Evolutionary conservation across 176 grass and related monocot species (phyloP), one percentile per base, ranked within the genome.

Genomic region (Lolium rigidum): DNA sequence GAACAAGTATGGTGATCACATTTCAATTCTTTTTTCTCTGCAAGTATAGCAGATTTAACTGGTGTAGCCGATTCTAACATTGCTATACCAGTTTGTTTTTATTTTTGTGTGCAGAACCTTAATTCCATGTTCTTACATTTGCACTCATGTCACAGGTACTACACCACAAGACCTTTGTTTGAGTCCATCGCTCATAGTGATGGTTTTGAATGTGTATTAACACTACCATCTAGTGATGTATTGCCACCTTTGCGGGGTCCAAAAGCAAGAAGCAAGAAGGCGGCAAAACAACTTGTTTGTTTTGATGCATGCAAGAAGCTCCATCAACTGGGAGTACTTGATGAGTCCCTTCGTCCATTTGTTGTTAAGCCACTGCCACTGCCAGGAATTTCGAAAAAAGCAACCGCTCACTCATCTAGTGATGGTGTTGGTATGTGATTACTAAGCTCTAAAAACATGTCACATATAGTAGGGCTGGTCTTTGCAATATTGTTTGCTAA

Each of bases 261-360:
- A 54, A 89, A 88, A 77, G 80, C 87, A 76, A 91, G 72, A 86
- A 95, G 68, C 77, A 89, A 59, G 58, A 87, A 90, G 54, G 88
- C 75, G 49, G 89, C 95, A 80, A 94, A 95, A 52, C 90, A 92
- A 46, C 90, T 94, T 68, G 91, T 82, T 79, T 98, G 95, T 62
- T 80, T 98, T 64, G 89, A 98, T 70, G 93, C 95, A 44, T 98
- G 95, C 75, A 98, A 95, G 92, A 93, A 85, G 85, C 57, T 98
- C 20, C 93, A 98, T 90, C 66, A 83, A 58, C 74, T 92, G 44
- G 89, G 91, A 77, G 81, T 75, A 86, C 91, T 98, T 80, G 84
- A 93, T 83, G 88, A 98, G 79, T 83, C 77, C 75, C 89, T 94
- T 84, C 86, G 67, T 60, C 91, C 82, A 74, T 82, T 69, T 28